Conservation (phyloP, 805 yeast genomes). For the Wickerhamiella qilinensis region DNA sequence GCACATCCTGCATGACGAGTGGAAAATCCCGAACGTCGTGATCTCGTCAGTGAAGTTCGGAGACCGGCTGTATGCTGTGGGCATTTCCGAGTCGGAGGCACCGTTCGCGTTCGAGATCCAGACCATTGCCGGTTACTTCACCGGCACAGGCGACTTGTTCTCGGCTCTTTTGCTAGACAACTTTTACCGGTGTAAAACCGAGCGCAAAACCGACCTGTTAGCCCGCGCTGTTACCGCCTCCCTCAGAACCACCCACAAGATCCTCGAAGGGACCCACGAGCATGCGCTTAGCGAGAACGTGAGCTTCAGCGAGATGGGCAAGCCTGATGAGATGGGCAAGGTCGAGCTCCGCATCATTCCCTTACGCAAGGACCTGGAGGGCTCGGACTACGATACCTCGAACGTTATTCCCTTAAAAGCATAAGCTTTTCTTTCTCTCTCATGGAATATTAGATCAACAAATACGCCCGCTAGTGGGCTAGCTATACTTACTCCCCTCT, state of each 20-base stretch:
- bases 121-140: constrained; percentile 61
- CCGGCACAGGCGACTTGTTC: constrained; percentile 90
- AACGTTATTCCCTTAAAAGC: neutral
- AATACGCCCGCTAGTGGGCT: too few species aligned
- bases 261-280: constrained; percentile 20
- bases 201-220: constrained; percentile 16
- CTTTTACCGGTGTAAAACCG: constrained; percentile 21
- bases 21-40: constrained; percentile 42
- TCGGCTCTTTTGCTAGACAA: constrained; percentile 64
- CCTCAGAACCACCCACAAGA: constrained; percentile 32
- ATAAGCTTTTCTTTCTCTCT: too few species aligned
- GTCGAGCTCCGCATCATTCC: constrained; percentile 52
- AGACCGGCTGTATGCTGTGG: constrained; percentile 27
- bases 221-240: constrained; percentile 23
- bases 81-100: constrained; percentile 22
- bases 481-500: too few species aligned
- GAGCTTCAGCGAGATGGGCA: constrained; percentile 23
- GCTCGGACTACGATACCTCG: neutral
- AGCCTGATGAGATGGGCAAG: constrained; percentile 40
- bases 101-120: constrained; percentile 36
- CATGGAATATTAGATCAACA: too few species aligned
- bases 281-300: constrained; percentile 6
- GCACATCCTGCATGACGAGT: constrained; percentile 30
- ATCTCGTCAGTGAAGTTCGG: constrained; percentile 38
- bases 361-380: constrained; percentile 1